A percentile compares a stretch with the other conserved stretches of the same genome.
Conservation (phyloP, 2,329 filamentous ascomycete species). For the Fusarium tjaetaba region DNA sequence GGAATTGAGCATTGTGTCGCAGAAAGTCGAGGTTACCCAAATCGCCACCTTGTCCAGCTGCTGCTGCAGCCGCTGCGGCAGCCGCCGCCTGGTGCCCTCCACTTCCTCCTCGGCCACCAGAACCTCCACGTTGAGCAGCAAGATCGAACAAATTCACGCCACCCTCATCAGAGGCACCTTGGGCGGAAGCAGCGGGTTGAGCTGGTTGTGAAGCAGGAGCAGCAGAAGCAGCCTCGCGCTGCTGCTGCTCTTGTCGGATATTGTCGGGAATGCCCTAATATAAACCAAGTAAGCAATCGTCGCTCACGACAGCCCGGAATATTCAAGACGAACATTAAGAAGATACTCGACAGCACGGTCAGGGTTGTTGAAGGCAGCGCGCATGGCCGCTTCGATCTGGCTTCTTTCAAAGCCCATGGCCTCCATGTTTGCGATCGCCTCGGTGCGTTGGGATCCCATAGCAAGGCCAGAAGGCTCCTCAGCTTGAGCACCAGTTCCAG, state of each 20-base stretch:
- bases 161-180: constrained; percentile 67
- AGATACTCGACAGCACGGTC: constrained; percentile 98
- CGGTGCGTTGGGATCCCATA: constrained; percentile 83
- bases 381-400: constrained; percentile 93
- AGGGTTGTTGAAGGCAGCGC: constrained; percentile 95
- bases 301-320: neutral
- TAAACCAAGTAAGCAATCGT: constrained; percentile 14
- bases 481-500: constrained; percentile 55
- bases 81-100: constrained; percentile 54
- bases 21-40: constrained; percentile 91
- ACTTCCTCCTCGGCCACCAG: constrained; percentile 56
- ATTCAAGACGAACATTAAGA: constrained; percentile 71
- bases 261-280: constrained; percentile 88
- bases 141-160: constrained; percentile 92
- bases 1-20: constrained; percentile 95
- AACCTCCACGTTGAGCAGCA: constrained; percentile 77
- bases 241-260: constrained; percentile 76
- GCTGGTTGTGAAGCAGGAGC: constrained; percentile 54
- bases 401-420: constrained; percentile 93
- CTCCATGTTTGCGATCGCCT: constrained; percentile 92
- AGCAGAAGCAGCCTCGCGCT: constrained; percentile 47
- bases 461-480: constrained; percentile 78
- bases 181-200: constrained; percentile 52
- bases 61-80: constrained; percentile 54
- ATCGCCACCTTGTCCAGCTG: constrained; percentile 62